These are phyloP conservation scores for Paspalum notatum DNA, from an alignment of 176 grass and related monocot species.

Conservation along the genomic window DNA sequence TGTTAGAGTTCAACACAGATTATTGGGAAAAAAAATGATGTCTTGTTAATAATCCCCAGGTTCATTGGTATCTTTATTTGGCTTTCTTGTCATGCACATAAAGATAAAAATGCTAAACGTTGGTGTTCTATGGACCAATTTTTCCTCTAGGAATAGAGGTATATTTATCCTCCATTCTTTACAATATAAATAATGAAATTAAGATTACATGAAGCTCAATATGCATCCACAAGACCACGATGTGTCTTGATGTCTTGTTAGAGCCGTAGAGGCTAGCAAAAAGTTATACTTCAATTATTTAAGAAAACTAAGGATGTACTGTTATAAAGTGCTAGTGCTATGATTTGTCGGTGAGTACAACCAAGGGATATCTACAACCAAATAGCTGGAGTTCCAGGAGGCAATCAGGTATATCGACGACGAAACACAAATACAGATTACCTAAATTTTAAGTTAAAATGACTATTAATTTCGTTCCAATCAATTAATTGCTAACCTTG, in stretches of 20 bases:
- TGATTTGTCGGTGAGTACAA: not conserved
- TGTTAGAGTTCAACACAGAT: not conserved
- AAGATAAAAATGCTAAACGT: not conserved
- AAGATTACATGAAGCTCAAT: not conserved
- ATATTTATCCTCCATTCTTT: not conserved
- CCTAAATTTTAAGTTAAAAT: not conserved
- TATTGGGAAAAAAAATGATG: not conserved
- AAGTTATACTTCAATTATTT: not conserved
- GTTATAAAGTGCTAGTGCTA: not conserved
- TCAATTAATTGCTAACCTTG: not conserved
- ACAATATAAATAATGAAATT: not conserved
- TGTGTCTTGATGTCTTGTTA: not conserved
- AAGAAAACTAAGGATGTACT: not conserved
- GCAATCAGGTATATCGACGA: not conserved
- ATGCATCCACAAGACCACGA: no score
- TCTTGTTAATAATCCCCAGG: not conserved
- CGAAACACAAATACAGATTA: not conserved
- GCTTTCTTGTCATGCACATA: not conserved
- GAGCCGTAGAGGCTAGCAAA: not conserved
- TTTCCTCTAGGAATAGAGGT: not conserved
- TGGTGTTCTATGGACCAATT: not conserved
- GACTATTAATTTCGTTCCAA: no score
- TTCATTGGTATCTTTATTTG: not conserved
- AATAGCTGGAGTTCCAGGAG: not conserved
- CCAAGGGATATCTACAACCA: not conserved